Evolutionary conservation across 768 basidiomycete species (phyloP).

Genomic region (Calocera cornea): DNA sequence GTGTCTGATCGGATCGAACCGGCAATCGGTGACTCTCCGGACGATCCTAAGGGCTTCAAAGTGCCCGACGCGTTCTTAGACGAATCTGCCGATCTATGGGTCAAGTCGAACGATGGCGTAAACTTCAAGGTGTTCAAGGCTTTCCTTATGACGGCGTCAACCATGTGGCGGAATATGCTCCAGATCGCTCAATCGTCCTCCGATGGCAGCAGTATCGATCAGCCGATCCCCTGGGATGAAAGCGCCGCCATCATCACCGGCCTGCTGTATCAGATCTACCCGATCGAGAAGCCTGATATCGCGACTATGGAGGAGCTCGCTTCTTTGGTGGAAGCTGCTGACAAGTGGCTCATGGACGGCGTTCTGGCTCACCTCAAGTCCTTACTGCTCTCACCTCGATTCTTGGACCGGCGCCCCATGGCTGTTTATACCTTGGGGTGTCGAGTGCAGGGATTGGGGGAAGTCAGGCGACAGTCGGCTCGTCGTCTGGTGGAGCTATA

Average conservation of each 20-base stretch:
- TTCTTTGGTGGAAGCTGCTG: not conserved
- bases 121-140: not conserved
- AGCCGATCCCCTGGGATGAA: not conserved
- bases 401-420: not conserved
- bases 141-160: not conserved
- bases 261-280: not conserved
- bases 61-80: not conserved
- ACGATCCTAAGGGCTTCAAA: no score
- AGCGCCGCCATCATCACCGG: not conserved
- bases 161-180: not conserved
- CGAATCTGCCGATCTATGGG: not conserved
- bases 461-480: not conserved
- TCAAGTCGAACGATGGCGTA: not conserved
- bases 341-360: not conserved
- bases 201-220: not conserved
- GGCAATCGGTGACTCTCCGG: no score
- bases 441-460: not conserved
- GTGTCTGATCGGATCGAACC: no score
- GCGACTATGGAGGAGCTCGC: not conserved
- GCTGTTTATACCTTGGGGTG: not conserved
- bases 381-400: not conserved
- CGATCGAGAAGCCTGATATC: not conserved
- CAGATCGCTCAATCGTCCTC: not conserved
- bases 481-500: not conserved
- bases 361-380: not conserved